phyloP scores from a whole-genome alignment of 495 filamentous ascomycete species.

The Parachaetomium inaequale region DNA sequence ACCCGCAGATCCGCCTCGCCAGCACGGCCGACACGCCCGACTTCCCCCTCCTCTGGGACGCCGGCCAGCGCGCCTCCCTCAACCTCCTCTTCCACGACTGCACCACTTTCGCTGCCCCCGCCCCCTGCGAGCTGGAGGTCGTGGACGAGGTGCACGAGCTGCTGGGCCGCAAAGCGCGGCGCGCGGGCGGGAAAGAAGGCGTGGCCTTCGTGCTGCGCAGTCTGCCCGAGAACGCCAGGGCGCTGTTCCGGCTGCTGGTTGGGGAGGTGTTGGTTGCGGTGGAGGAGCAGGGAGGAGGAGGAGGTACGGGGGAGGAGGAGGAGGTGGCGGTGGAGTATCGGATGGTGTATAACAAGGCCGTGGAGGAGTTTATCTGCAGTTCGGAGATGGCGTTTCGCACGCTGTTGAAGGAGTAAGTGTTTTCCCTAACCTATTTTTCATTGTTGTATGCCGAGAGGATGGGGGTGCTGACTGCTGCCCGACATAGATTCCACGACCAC shows the following conservation, averaged over 20 bases:
- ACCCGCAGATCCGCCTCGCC: slow-evolving; percentile 68
- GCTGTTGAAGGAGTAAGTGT: slow-evolving; percentile 78
- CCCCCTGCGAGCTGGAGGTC: slow-evolving; percentile 65
- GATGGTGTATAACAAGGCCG: slow-evolving; percentile 86
- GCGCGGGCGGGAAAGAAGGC: slow-evolving; percentile 84
- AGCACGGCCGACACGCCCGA: slow-evolving; percentile 83
- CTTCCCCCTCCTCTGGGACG: slow-evolving; percentile 87
- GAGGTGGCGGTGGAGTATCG: slow-evolving; percentile 79
- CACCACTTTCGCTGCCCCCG: slow-evolving; percentile 79
- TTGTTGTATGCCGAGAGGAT: not conserved
- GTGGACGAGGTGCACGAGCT: slow-evolving; percentile 85
- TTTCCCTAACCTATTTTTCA: not conserved
- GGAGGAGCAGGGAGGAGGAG: slow-evolving; percentile 49
- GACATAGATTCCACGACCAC: slow-evolving; percentile 80
- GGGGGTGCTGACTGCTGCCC: slow-evolving; percentile 25
- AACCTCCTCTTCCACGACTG: slow-evolving; percentile 90
- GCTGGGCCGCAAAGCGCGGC: slow-evolving; percentile 75
- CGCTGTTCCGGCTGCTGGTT: slow-evolving; percentile 77
- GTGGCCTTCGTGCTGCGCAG: slow-evolving; percentile 86
- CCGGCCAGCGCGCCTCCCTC: slow-evolving; percentile 68
- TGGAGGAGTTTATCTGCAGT: slow-evolving; percentile 94
- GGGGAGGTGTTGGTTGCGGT: slow-evolving; percentile 74
- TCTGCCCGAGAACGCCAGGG: slow-evolving; percentile 86
- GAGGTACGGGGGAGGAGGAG: slow-evolving; percentile 28
- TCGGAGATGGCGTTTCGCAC: slow-evolving; percentile 94